phyloP scores from a whole-genome alignment of 768 basidiomycete species.

The Suillus hirtellus region DNA sequence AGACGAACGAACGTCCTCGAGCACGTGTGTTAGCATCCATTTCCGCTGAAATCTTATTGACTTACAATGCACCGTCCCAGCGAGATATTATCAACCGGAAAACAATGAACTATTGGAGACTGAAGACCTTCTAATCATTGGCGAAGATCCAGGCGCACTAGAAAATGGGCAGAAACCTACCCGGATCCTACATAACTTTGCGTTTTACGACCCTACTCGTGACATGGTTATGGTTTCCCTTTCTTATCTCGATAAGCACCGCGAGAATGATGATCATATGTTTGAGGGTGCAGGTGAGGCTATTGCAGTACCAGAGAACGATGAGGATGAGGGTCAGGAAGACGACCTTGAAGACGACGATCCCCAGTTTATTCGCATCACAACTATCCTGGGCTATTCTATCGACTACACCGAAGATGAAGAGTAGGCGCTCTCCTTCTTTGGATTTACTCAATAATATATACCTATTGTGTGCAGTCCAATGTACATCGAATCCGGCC shows the following conservation, averaged over 20 bases:
- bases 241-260: slow-evolving; percentile 44
- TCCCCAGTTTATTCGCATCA: slow-evolving; percentile 45
- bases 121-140: slow-evolving; percentile 36
- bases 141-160: slow-evolving; percentile 41
- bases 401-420: slow-evolving; percentile 51
- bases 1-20: slow-evolving; percentile 21
- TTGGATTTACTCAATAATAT: slow-evolving; percentile 3
- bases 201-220: slow-evolving; percentile 57
- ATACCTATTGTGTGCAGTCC: slow-evolving; percentile 41
- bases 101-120: slow-evolving; percentile 38
- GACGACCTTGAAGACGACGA: slow-evolving; percentile 41
- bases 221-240: slow-evolving; percentile 49
- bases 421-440: slow-evolving; percentile 44
- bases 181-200: slow-evolving; percentile 58
- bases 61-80: slow-evolving; percentile 25
- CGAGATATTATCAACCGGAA: slow-evolving; percentile 38
- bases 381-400: slow-evolving; percentile 46
- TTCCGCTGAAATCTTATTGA: not conserved
- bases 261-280: slow-evolving; percentile 34
- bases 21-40: slow-evolving; percentile 16
- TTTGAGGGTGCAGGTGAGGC: slow-evolving; percentile 62
- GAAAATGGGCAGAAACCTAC: slow-evolving; percentile 49
- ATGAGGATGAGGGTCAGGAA: slow-evolving; percentile 66
- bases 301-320: slow-evolving; percentile 44
- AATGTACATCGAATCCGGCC: slow-evolving; percentile 62